These are phyloP conservation scores for Boletus rufocinnamomeus DNA, from an alignment of 768 basidiomycete genomes.

Conservation along the genomic window DNA sequence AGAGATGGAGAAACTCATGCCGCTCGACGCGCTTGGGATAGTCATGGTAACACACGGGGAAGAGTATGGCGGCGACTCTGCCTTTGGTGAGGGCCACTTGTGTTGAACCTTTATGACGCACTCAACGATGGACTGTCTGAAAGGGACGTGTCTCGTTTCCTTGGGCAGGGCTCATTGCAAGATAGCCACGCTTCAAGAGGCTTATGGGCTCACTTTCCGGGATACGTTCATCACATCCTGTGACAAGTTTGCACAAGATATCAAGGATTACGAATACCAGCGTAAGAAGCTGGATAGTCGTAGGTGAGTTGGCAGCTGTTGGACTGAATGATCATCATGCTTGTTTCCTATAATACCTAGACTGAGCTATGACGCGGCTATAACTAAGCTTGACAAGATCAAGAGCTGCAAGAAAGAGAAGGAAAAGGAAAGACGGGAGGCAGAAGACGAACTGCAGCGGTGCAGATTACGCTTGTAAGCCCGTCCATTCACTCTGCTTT, in stretches of 20 bases:
- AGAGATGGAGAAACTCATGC: conserved; percentile 67
- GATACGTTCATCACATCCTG: conserved; percentile 74
- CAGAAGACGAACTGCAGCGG: conserved; percentile 78
- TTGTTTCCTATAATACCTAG: conserved; percentile 38
- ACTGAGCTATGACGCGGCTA: conserved; percentile 75
- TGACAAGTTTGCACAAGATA: conserved; percentile 63
- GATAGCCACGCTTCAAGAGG: conserved; percentile 82
- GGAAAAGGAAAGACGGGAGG: conserved; percentile 68
- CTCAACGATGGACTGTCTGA: conserved; percentile 1
- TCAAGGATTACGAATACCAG: conserved; percentile 79
- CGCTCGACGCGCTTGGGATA: conserved; percentile 77
- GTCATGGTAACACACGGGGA: conserved; percentile 88
- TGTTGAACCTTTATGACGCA: neutral
- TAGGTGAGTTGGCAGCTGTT: conserved; percentile 47
- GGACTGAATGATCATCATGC: neutral
- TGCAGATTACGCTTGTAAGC: conserved; percentile 76
- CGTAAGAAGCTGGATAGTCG: conserved; percentile 88
- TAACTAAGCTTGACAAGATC: conserved; percentile 65
- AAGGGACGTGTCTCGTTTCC: conserved; percentile 72
- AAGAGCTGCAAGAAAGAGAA: conserved; percentile 80
- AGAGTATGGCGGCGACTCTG: conserved; percentile 75
- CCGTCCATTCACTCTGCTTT: neutral
- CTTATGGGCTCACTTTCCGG: conserved; percentile 68
- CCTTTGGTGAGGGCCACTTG: conserved; percentile 52
- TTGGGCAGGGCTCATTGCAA: conserved; percentile 86